Evolutionary conservation across 352 stramenopile species (phyloP).

Genomic region (Phytophthora pseudosyringae): DNA sequence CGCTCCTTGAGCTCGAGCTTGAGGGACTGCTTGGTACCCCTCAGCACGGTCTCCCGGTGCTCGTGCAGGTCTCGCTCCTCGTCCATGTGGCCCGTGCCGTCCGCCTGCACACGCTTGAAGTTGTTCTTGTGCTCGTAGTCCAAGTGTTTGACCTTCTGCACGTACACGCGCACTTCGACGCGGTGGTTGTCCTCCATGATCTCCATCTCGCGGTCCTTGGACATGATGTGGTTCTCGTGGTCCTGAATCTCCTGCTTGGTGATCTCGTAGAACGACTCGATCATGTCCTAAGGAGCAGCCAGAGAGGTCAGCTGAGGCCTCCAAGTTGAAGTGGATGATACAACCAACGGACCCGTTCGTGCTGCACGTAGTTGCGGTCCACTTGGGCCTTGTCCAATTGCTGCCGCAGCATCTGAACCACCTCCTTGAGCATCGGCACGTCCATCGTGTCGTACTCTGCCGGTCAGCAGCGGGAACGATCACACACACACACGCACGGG

Average conservation of each 20-base stretch:
- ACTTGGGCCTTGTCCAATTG: conserved; percentile 91
- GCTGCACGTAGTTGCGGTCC: conserved; percentile 95
- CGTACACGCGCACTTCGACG: conserved; percentile 93
- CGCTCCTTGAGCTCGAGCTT: conserved; percentile 86
- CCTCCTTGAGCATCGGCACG: conserved; percentile 92
- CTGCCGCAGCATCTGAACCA: conserved; percentile 92
- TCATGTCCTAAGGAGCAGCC: conserved; percentile 80
- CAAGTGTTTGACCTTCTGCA: conserved; percentile 96
- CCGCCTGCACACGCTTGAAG: conserved; percentile 82
- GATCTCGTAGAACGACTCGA: conserved; percentile 96
- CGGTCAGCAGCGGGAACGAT: background rate
- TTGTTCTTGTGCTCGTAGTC: conserved; percentile 96
- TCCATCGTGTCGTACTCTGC: conserved; percentile 94
- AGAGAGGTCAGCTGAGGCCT: conserved; percentile 8
- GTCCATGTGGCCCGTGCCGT: conserved; percentile 70
- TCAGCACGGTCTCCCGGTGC: conserved; percentile 66
- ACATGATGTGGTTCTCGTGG: conserved; percentile 90
- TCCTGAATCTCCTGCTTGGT: conserved; percentile 93
- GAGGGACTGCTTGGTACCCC: conserved; percentile 75
- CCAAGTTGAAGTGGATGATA: conserved; percentile 15
- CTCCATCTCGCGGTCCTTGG: conserved; percentile 96
- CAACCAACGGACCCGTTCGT: conserved; percentile 75
- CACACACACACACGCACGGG: background rate
- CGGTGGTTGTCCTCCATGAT: conserved; percentile 96
- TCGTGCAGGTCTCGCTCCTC: conserved; percentile 80